Evolutionary conservation across 805 yeast species (phyloP), one percentile per base, ranked within the genome.

Genomic region (Cyberlindnera bimundalis): DNA sequence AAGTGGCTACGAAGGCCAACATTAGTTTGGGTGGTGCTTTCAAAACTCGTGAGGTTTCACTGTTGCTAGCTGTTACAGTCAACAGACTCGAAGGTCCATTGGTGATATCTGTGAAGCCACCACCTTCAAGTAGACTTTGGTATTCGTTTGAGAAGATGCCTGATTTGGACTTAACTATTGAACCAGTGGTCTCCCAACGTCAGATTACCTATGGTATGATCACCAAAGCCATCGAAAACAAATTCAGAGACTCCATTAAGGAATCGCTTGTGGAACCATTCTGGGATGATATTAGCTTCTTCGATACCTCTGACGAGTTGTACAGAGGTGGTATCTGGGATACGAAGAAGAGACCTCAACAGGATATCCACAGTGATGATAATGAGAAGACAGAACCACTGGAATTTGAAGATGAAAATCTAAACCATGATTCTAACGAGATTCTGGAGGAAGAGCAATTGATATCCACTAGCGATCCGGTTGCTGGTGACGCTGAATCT

Each of bases 241-340:
- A 81, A 50, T 77, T 91, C 47, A 78, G 81, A 43, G 96, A 87
- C 35, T 84, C 89, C 1, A 70, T 91, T 29, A 78, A 73, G 46
- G 93, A 86, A 25, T 76, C 93, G 7, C 63, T 93, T 35, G 98
- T 93, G 1, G 61, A 76, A 24, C 99, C 99, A 2, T 79, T 71
- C 53, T 84, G 88, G 89, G 98, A 91, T 60, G 98, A 91, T 58
- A 61, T 88, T 29, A 76, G 80, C 0, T 84, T 86, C 56, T 84
- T 71, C 55, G 68, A 76, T 40, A 79, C 96, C 0, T 31, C 53
- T 3, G 71, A 64, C 29, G 95, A 87, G 48, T 62, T 87, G 12
- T 93, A 79, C 60, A 74, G 96, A 48, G 99, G 96, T 37, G 99
- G 99, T 14, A 78, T 91, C 18, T 91, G 98, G 98, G 89, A 83